Percentiles rank a stretch among this genome's conserved stretches.
These are phyloP conservation scores for Cytospora schulzeri DNA, from an alignment of 2,329 filamentous ascomycete genomes.

Conservation along the genomic window DNA sequence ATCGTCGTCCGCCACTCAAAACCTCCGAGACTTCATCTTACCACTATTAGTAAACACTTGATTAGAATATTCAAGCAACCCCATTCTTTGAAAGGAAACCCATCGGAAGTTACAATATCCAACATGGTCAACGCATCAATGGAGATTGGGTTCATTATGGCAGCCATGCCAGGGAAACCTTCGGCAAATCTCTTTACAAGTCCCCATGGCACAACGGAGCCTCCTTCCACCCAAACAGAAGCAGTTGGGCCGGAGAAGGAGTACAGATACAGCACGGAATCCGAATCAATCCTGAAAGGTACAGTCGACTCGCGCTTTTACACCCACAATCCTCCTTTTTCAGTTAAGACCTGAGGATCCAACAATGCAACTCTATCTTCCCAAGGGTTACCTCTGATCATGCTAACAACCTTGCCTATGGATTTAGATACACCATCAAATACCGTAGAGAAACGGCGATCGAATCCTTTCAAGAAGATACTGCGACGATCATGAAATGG, in stretches of 20 bases:
- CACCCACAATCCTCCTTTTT: neutral
- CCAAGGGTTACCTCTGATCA: neutral
- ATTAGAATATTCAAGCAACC: neutral
- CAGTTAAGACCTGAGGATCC: too few relatives aligned
- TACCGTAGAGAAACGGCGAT: neutral
- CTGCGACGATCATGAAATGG: neutral
- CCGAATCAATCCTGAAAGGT: conserved; percentile 18
- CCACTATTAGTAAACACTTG: too few relatives aligned
- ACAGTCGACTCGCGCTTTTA: neutral
- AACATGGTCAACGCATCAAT: conserved; percentile 9
- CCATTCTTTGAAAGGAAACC: neutral
- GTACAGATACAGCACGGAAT: conserved; percentile 20
- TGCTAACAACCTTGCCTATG: neutral
- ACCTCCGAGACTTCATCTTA: too few relatives aligned
- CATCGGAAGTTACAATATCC: neutral
- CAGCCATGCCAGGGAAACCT: conserved; percentile 21
- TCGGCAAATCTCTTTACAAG: neutral
- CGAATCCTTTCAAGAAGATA: conserved; percentile 10
- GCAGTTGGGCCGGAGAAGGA: neutral
- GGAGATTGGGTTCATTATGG: conserved; percentile 25
- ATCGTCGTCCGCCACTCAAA: too few relatives aligned
- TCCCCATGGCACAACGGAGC: neutral
- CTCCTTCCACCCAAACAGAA: neutral
- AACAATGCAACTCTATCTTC: neutral
- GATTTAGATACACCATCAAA: neutral